Conservation (phyloP, 1,284 basidiomycete species). For the Thecaphora frezii region DNA sequence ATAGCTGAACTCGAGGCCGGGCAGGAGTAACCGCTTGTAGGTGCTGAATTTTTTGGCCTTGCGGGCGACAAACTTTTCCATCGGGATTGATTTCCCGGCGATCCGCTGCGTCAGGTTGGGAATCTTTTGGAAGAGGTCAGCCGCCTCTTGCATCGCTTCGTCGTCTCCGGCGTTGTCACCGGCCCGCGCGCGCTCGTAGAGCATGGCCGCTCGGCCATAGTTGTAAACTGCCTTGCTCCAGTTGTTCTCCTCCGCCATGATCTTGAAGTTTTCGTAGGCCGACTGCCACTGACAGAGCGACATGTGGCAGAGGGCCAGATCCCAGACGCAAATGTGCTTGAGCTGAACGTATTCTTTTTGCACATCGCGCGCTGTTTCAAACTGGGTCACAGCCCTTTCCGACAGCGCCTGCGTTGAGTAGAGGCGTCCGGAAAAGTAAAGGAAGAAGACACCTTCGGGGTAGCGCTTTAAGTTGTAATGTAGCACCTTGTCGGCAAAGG, state of each 20-base stretch:
- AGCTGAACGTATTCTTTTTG: conserved; percentile 58
- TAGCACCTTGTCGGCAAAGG: conserved; percentile 55
- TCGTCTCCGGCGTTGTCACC: conserved; percentile 1
- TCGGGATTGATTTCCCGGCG: conserved; percentile 56
- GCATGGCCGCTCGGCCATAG: conserved; percentile 47
- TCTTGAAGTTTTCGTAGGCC: conserved; percentile 41
- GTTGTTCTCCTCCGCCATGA: conserved; percentile 53
- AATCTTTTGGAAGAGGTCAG: conserved; percentile 38
- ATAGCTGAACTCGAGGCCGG: conserved; percentile 55
- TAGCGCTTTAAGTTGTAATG: conserved; percentile 55
- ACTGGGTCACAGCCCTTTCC: conserved; percentile 49
- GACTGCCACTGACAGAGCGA: conserved; percentile 46
- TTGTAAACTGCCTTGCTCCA: conserved; percentile 58
- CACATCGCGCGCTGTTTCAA: conserved; percentile 48
- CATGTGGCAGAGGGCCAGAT: conserved; percentile 55
- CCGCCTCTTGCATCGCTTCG: conserved; percentile 29
- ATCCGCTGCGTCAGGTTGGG: conserved; percentile 54
- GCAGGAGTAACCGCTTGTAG: conserved; percentile 47
- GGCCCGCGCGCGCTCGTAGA: conserved; percentile 35
- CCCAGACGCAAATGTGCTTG: conserved; percentile 58
- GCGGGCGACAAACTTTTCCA: conserved; percentile 56
- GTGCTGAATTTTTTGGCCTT: conserved; percentile 52
- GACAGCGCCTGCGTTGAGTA: conserved; percentile 55
- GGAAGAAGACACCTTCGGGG: conserved; percentile 57
- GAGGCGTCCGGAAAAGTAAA: conserved; percentile 58